Percentiles rank a stretch among this genome's conserved stretches.
Conservation (phyloP, 148 eudicot genomes). For the Vaccinium corymbosum region DNA sequence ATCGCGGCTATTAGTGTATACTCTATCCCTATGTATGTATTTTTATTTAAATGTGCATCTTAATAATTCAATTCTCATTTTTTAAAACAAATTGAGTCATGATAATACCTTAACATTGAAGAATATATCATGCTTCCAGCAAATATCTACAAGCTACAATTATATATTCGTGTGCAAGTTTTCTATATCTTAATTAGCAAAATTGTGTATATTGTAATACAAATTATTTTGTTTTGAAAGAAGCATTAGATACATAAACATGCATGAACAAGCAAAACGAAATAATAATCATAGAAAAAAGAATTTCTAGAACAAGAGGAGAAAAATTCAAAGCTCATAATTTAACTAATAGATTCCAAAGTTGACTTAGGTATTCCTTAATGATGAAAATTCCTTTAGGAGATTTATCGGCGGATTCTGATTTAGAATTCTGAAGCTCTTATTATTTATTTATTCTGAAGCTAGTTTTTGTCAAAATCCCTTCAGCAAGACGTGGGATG, state of each 20-base stretch:
- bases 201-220: neutral
- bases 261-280: neutral
- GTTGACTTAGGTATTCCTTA: constrained; percentile 15
- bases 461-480: neutral
- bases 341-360: neutral
- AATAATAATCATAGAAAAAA: neutral
- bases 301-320: constrained; percentile 3
- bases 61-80: neutral
- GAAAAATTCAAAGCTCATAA: neutral
- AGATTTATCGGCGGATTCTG: neutral
- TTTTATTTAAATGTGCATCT: neutral
- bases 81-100: neutral
- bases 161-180: no score
- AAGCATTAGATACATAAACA: neutral
- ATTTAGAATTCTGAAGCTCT: neutral
- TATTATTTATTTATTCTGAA: neutral
- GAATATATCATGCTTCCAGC: neutral
- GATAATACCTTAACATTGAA: neutral
- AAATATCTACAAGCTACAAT: neutral
- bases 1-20: neutral
- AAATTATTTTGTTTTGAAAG: neutral
- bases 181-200: neutral
- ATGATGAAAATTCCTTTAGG: neutral
- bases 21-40: neutral
- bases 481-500: neutral